These are phyloP conservation scores for Coemansia umbellata DNA, from an alignment of 192 early-diverging fungal genomes.

Conservation along the genomic window DNA sequence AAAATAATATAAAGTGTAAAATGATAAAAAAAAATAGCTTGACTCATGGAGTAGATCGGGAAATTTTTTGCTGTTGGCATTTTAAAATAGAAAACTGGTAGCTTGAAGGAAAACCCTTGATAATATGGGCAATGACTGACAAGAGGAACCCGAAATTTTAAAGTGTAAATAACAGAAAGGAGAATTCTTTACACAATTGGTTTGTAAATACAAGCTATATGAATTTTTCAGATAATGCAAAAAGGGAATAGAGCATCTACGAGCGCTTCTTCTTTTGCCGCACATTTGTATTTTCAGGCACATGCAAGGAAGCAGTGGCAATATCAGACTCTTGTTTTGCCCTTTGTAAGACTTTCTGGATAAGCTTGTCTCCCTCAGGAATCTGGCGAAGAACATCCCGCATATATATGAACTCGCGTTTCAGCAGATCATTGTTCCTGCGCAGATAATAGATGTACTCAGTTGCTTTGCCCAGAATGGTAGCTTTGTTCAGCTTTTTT, in stretches of 20 bases:
- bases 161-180: no score
- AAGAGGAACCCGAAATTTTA: no score
- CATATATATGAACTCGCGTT: slow-evolving; percentile 37
- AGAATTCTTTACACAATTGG: no score
- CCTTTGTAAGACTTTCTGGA: slow-evolving; percentile 14
- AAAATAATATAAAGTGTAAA: no score
- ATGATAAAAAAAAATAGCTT: no score
- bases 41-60: no score
- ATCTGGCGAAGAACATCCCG: slow-evolving; percentile 31
- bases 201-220: no score
- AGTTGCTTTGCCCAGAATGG: slow-evolving; percentile 83
- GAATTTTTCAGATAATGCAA: neutral
- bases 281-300: slow-evolving; percentile 22
- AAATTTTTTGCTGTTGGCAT: no score
- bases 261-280: slow-evolving; percentile 19
- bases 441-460: slow-evolving; percentile 77
- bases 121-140: no score
- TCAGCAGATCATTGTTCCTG: slow-evolving; percentile 33
- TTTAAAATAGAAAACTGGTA: no score
- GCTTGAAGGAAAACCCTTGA: no score
- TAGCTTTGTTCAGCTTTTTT: slow-evolving; percentile 91
- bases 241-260: neutral
- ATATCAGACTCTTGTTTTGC: slow-evolving; percentile 23
- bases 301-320: slow-evolving; percentile 20
- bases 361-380: slow-evolving; percentile 23